Base-by-base conservation (phyloP, 345 rosid genomes). In the Gossypium raimondii region DNA sequence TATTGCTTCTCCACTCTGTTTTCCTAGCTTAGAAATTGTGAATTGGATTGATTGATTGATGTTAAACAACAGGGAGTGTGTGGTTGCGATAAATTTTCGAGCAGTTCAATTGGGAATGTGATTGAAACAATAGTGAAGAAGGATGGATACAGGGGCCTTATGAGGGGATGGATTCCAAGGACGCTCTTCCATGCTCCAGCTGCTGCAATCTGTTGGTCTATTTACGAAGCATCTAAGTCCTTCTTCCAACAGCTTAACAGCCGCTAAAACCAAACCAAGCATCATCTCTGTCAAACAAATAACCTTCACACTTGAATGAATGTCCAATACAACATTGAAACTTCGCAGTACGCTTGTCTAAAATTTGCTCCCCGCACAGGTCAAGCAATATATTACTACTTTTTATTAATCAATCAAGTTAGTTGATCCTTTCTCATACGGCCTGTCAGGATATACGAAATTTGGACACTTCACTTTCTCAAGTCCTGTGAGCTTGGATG, bases 171-270 rank as follows among this genome's bases (percentile, higher is more conserved):
- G 93, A 77, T 86, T 0, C 93, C 93, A 0, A 84, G 93, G 65
- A 85, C 88, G 86, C 80, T 89, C 12, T 91, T 91, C 70, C 93
- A 91, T 77, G 93, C 97, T 55, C 92, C 93, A 2, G 93, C 93
- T 3, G 90, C 93, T 65, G 87, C 92, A 2, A 89, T 91, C 52
- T 86, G 90, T 75, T 89, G 93, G 93, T 89, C 92, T 9, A 87
- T 92, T 27, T 87, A 91, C 60, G 93, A 89, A 80, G 90, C 90
- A 0, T 81, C 88, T 4, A 91, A 91, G 78, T 50, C 84, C 59
- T 86, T 85, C 83, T 84, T 90, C 72, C 86, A 86, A 12, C 77
- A 76, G 44, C 73, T 80, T 48, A 85, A 86, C 73, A 71, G 44
- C 47, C 67, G 52, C 38, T 55, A 47, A 11, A 24, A 22, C 62